phyloP scores from a whole-genome alignment of 495 filamentous ascomycete genomes.

The Saxophila tyrrhenica region DNA sequence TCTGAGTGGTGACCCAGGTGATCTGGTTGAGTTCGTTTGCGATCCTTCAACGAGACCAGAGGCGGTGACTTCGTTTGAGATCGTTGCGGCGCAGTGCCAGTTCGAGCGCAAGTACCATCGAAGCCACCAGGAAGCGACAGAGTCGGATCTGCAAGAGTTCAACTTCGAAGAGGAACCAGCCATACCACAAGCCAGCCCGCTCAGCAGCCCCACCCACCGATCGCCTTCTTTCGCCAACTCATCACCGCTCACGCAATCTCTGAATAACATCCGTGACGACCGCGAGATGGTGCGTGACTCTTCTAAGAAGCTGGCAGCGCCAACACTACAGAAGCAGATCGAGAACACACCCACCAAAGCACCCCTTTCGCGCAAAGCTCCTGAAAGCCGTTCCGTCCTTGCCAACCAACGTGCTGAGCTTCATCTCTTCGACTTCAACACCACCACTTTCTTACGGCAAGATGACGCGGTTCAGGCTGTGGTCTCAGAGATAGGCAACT shows the following conservation, averaged over 20 bases:
- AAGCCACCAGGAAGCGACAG: conserved; percentile 65
- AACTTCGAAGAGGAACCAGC: conserved; percentile 66
- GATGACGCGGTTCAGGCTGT: conserved; percentile 61
- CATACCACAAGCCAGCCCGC: conserved; percentile 71
- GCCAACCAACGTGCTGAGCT: conserved; percentile 68
- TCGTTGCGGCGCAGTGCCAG: conserved; percentile 81
- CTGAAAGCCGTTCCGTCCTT: conserved; percentile 61
- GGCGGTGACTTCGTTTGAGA: conserved; percentile 69
- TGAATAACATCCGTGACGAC: conserved; percentile 18
- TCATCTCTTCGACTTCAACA: conserved; percentile 83
- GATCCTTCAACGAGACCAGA: conserved; percentile 56
- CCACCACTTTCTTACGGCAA: conserved; percentile 72
- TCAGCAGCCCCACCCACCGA: conserved; percentile 46
- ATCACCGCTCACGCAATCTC: conserved; percentile 16
- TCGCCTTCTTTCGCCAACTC: conserved; percentile 29
- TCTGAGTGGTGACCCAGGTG: conserved; percentile 81
- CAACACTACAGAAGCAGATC: conserved; percentile 13
- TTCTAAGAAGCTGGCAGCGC: conserved; percentile 10
- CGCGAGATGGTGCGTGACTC: conserved; percentile 16
- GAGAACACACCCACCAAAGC: conserved; percentile 29
- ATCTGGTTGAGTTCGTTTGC: conserved; percentile 94
- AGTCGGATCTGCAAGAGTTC: conserved; percentile 70
- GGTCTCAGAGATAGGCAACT: conserved; percentile 77
- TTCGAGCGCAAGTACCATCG: conserved; percentile 89
- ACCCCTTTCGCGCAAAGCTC: conserved; percentile 51